phyloP scores from a whole-genome alignment of 2,329 filamentous ascomycete genomes.

The Cladorrhinum sp. region DNA sequence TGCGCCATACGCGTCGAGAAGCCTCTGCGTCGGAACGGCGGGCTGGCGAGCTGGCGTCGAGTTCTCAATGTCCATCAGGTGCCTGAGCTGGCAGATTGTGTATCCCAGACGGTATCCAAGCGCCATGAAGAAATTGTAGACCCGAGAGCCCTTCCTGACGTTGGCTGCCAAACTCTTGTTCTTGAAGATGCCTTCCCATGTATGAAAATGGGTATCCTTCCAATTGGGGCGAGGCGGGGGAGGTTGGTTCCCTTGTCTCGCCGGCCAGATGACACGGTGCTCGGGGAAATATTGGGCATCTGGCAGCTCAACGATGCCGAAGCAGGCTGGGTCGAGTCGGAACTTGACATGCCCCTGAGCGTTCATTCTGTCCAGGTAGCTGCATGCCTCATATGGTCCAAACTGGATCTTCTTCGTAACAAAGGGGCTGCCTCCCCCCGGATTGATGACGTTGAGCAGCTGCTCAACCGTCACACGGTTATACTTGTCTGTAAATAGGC shows the following conservation, averaged over 20 bases:
- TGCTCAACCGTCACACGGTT: constrained; percentile 27
- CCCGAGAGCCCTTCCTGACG: background rate
- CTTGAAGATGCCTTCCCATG: constrained; percentile 20
- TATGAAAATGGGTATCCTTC: constrained; percentile 3
- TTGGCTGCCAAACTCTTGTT: background rate
- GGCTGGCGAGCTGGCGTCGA: constrained; percentile 3
- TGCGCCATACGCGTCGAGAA: constrained; percentile 25
- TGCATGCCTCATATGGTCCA: constrained; percentile 30
- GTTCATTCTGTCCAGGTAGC: constrained; percentile 32
- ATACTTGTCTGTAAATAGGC: constrained; percentile 27
- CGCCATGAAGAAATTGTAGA: constrained; percentile 28
- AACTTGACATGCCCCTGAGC: constrained; percentile 29
- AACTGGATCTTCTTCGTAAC: constrained; percentile 29
- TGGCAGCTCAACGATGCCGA: constrained; percentile 31
- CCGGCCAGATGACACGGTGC: constrained; percentile 29
- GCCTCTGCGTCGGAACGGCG: background rate
- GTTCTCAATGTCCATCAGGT: background rate
- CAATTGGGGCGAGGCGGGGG: constrained; percentile 5
- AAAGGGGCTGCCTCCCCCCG: constrained; percentile 18
- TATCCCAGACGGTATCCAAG: constrained; percentile 31
- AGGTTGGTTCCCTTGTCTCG: background rate
- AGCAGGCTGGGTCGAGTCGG: constrained; percentile 22
- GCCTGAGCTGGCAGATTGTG: constrained; percentile 25
- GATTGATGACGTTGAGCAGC: constrained; percentile 31
- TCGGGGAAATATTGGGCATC: constrained; percentile 32